Conservation (phyloP, 495 filamentous ascomycete genomes). For the Wilcoxina mikolae region DNA sequence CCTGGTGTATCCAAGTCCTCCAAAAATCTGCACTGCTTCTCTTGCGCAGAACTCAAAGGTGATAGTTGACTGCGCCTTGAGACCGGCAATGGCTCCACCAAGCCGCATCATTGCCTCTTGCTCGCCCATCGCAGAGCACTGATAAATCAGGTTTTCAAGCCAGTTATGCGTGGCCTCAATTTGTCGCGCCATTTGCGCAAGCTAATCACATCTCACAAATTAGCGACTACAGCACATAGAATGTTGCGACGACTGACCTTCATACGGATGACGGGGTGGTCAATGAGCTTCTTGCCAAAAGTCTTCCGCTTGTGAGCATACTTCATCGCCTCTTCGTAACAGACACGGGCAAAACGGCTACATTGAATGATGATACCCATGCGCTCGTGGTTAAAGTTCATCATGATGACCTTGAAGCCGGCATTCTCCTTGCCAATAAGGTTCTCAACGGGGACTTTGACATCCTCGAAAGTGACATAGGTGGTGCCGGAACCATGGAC, state of each 20-base stretch:
- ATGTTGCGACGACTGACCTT: constrained; percentile 36
- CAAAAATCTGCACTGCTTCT: constrained; percentile 95
- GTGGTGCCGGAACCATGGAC: constrained; percentile 91
- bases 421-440: constrained; percentile 94
- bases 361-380: constrained; percentile 98
- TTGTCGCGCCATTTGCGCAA: constrained; percentile 94
- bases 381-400: constrained; percentile 99
- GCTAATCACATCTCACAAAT: too few relatives aligned
- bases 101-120: constrained; percentile 91
- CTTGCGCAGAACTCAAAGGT: constrained; percentile 97
- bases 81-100: constrained; percentile 79
- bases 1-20: constrained; percentile 79
- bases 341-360: constrained; percentile 86
- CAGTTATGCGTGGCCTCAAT: constrained; percentile 93
- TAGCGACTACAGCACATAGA: too few relatives aligned
- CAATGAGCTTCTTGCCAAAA: constrained; percentile 88
- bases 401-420: constrained; percentile 97
- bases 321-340: constrained; percentile 89
- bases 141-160: constrained; percentile 93
- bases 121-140: constrained; percentile 83
- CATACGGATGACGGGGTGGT: constrained; percentile 93
- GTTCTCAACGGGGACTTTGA: constrained; percentile 97
- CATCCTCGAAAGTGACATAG: constrained; percentile 95
- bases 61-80: constrained; percentile 83
- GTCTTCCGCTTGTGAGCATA: constrained; percentile 93